Conservation (phyloP, 768 basidiomycete genomes). For the Clitopilus hobsonii region DNA sequence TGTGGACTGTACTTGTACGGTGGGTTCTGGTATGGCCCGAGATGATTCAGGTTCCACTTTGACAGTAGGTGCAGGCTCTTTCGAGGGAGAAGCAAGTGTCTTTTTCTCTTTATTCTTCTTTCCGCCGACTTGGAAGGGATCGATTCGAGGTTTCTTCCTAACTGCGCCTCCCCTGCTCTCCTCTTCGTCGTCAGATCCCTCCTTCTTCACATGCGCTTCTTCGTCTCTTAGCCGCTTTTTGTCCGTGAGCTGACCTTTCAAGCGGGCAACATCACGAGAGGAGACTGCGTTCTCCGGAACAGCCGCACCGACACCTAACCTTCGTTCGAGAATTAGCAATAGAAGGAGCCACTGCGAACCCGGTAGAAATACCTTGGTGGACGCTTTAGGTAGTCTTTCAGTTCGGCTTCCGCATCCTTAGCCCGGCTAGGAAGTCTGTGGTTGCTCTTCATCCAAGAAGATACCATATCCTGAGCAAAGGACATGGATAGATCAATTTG, state of each 20-base stretch:
- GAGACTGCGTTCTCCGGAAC: conserved; percentile 42
- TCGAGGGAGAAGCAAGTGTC: neutral
- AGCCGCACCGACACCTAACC: conserved; percentile 72
- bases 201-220: conserved; percentile 21
- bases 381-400: conserved; percentile 62
- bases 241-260: conserved; percentile 56
- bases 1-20: neutral
- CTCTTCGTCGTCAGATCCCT: conserved; percentile 42
- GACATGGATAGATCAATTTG: conserved; percentile 80
- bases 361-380: conserved; percentile 56
- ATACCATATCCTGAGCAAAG: conserved; percentile 64
- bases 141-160: conserved; percentile 54
- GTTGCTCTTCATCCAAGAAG: conserved; percentile 71
- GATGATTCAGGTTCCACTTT: neutral
- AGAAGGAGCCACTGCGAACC: conserved; percentile 1
- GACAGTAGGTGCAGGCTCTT: neutral
- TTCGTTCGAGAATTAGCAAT: conserved; percentile 21
- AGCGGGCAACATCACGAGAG: conserved; percentile 52
- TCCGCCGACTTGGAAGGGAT: conserved; percentile 48
- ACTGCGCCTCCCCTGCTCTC: conserved; percentile 55
- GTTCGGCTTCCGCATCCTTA: conserved; percentile 43
- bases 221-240: conserved; percentile 44
- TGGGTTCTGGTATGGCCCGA: neutral
- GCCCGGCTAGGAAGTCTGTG: conserved; percentile 30
- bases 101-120: conserved; percentile 42